phyloP scores from a whole-genome alignment of 2,329 filamentous ascomycete genomes.

The Stemphylium beticola region DNA sequence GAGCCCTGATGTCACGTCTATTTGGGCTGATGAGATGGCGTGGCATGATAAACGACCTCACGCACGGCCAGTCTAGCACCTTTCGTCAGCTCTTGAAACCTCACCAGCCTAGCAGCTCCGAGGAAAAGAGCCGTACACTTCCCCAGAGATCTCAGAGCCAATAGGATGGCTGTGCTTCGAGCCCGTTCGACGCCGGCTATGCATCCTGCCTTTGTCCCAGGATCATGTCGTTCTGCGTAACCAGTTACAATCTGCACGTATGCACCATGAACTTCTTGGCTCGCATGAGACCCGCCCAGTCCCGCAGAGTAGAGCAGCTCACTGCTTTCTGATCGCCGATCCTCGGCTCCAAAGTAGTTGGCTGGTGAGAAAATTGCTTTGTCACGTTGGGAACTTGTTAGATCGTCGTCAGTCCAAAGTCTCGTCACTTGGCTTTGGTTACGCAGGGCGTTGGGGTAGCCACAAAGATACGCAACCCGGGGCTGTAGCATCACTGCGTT shows the following conservation, averaged over 20 bases:
- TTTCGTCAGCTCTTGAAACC: not conserved
- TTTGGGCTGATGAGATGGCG: not conserved
- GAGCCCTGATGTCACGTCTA: constrained; percentile 2
- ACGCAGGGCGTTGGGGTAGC: not conserved
- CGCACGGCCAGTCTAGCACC: not conserved
- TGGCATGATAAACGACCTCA: not conserved
- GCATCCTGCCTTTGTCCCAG: constrained; percentile 24
- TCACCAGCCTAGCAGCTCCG: constrained; percentile 4
- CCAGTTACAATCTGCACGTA: constrained; percentile 31
- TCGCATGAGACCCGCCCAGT: constrained; percentile 24
- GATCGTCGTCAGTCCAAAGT: not conserved
- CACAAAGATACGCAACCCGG: too few relatives aligned
- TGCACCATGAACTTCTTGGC: constrained; percentile 24
- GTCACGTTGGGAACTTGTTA: not conserved
- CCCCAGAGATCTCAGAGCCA: constrained; percentile 2
- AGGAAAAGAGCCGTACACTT: constrained; percentile 1
- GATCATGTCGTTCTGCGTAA: constrained; percentile 24
- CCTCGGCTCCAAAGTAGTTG: too few relatives aligned
- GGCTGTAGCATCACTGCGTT: too few relatives aligned
- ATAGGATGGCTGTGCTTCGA: constrained; percentile 1
- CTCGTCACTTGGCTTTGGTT: not conserved
- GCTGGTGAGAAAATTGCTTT: too few relatives aligned
- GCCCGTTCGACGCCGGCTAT: constrained; percentile 6
- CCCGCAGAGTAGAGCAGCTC: constrained; percentile 17
- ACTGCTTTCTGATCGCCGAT: constrained; percentile 8